These are phyloP conservation scores for Populus deltoides DNA, from an alignment of 345 rosid species.

Conservation along the genomic window DNA sequence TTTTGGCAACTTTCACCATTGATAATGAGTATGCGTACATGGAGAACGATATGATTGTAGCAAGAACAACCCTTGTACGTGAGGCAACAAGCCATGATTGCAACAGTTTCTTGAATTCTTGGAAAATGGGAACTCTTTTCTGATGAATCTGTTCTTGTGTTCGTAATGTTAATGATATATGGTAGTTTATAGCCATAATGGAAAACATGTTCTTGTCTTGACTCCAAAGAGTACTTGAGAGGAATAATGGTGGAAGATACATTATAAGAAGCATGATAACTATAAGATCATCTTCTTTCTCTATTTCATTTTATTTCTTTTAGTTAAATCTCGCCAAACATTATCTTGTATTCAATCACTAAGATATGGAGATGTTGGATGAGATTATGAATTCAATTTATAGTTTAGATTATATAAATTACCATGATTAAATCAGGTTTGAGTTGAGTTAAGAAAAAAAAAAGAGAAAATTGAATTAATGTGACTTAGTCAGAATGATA, in stretches of 20 bases:
- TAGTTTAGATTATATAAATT: no score
- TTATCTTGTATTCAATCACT: no score
- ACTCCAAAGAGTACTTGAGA: not conserved
- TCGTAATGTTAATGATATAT: not conserved
- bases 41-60: constrained; percentile 2
- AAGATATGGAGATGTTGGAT: no score
- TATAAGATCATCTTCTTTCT: not conserved
- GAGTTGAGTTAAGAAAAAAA: no score
- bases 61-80: not conserved
- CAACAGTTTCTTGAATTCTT: not conserved
- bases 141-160: not conserved
- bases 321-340: no score
- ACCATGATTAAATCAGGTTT: no score
- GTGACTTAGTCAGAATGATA: accelerated
- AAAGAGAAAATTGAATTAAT: no score
- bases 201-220: not conserved
- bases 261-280: not conserved
- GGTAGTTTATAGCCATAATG: not conserved
- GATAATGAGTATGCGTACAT: not conserved
- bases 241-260: not conserved
- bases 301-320: no score
- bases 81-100: not conserved
- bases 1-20: constrained; percentile 21
- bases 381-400: no score
- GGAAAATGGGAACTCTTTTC: not conserved